Percentiles rank a stretch among this genome's conserved stretches.
Conservation (phyloP, 441 rosid species). For the Adansonia madagascariensis region DNA sequence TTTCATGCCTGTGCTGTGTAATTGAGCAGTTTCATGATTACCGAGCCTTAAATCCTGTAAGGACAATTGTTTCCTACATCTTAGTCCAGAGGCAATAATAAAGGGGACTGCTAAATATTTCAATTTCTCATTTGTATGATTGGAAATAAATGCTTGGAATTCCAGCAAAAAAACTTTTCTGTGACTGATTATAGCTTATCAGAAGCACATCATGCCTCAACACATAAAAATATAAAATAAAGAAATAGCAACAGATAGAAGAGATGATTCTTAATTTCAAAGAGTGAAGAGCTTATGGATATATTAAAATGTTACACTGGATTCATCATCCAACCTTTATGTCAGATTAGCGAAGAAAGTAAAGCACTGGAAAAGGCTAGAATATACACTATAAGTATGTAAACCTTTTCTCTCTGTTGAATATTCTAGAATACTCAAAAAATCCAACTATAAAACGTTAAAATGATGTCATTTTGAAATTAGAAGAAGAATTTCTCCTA, state of each 20-base stretch:
- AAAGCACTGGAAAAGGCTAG: not conserved
- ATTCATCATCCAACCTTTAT: slow-evolving; percentile 55
- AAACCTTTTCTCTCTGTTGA: not conserved
- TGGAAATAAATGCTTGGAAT: not conserved
- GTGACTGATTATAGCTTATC: not conserved
- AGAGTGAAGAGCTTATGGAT: slow-evolving; percentile 58
- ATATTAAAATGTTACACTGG: slow-evolving; percentile 72
- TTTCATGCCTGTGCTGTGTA: slow-evolving; percentile 64
- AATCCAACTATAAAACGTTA: too few relatives aligned
- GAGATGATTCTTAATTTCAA: slow-evolving; percentile 11
- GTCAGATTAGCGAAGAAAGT: slow-evolving; percentile 15
- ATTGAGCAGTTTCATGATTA: slow-evolving; percentile 65
- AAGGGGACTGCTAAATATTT: not conserved
- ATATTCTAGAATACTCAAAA: too few relatives aligned
- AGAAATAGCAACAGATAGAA: not conserved
- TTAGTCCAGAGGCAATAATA: slow-evolving; percentile 20
- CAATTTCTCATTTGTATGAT: not conserved
- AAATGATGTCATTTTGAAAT: too few relatives aligned
- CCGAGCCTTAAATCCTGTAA: slow-evolving; percentile 72
- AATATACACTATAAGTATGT: not conserved
- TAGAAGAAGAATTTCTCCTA: too few relatives aligned
- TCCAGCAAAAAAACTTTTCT: not conserved
- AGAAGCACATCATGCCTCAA: not conserved
- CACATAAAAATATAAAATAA: not conserved
- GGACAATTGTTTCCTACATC: slow-evolving; percentile 32